Base-by-base conservation (phyloP, 179 eudicot species). In the Silene vulgaris region DNA sequence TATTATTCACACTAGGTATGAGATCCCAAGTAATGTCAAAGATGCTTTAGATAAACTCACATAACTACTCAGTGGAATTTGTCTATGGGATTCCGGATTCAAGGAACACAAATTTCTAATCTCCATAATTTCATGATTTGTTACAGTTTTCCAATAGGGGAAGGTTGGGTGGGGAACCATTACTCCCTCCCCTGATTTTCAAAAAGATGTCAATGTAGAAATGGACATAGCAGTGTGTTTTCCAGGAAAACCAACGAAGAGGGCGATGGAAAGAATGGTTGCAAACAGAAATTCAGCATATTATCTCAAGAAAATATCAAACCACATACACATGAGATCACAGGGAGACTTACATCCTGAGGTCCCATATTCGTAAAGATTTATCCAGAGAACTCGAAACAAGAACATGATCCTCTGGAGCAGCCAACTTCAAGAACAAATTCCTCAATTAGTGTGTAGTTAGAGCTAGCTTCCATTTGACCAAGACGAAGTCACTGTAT, bases 321-420 rank as follows among this genome's bases (percentile, higher is more conserved):
- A 69, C 43, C 52, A 45, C 30, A 56, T 45, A 19, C 64, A 4
- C 69, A 40, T 9, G 3, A 75, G 52, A 75, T 63, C 17, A 66
- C 8, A 72, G 29, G 68, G 64, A 69, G 81, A 77, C 88, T 87
- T 87, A 90, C 97, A 88, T 95, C 82, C 99, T 83, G 85, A 95
- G 84, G 84, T 95, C 99, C 99, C 99, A 95, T 74, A 95, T 83
- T 60, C 91, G 85, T 72, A 95, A 52, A 26, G 96, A 90, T 81
- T 78, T 89, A 85, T 95, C 99, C 77, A 90, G 91, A 65, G 99
- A 92, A 82, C 97, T 88, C 54, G 99, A 90, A 76, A 95, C 90
- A 75, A 95, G 93, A 84, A 82, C 75, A 85, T 92, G 93, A 73
- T 90, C 92, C 75, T 84, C 89, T 16, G 92, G 91, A 69, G 99